These are phyloP conservation scores for Metarhizium rileyi DNA, from an alignment of 2,329 filamentous ascomycete genomes.

Conservation along the genomic window DNA sequence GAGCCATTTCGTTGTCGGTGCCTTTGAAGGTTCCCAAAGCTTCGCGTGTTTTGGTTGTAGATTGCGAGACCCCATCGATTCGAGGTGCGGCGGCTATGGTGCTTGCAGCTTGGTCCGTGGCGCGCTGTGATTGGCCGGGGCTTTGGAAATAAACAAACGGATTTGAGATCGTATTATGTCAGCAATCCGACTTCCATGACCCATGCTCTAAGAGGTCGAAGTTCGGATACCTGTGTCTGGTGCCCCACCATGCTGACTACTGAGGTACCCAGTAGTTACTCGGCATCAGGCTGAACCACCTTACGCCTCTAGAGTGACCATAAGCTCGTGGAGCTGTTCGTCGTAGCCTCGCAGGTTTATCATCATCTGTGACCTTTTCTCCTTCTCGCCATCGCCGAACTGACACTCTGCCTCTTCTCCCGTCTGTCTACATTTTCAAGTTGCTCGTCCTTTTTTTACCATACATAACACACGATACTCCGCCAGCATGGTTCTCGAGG, in stretches of 20 bases:
- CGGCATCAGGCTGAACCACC: conserved; percentile 33
- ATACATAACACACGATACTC: background rate
- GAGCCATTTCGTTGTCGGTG: conserved; percentile 32
- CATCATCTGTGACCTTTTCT: background rate
- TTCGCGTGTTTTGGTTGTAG: background rate
- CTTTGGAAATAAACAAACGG: conserved; percentile 31
- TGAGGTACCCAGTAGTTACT: conserved; percentile 14
- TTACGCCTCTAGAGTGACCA: conserved; percentile 23
- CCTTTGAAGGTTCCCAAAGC: background rate
- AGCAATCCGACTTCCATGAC: background rate
- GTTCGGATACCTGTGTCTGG: conserved; percentile 10
- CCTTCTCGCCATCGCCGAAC: background rate
- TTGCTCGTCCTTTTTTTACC: background rate
- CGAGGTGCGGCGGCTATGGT: background rate
- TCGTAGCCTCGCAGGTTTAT: conserved; percentile 6
- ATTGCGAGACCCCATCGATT: background rate
- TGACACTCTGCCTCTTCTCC: too few relatives aligned
- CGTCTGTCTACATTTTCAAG: background rate
- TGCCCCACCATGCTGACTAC: accelerated
- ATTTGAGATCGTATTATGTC: conserved; percentile 7
- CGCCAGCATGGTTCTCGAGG: conserved; percentile 91
- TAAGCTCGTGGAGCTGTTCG: conserved; percentile 5
- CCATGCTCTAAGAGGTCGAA: background rate
- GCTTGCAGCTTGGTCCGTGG: background rate
- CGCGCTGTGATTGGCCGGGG: conserved; percentile 12